These are phyloP conservation scores for Takashimella tepidaria DNA, from an alignment of 1,284 basidiomycete species.

Conservation along the genomic window DNA sequence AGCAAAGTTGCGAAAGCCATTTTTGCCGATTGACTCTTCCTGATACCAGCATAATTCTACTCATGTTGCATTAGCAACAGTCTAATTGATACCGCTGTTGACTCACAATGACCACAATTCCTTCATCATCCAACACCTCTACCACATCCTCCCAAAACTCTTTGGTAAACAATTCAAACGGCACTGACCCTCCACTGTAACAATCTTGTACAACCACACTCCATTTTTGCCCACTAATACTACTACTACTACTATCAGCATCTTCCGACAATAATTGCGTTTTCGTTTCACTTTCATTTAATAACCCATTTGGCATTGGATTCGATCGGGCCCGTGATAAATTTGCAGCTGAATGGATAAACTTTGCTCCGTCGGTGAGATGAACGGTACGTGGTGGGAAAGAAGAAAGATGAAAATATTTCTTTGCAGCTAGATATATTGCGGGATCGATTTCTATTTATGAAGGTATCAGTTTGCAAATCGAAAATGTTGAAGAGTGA, in stretches of 20 bases:
- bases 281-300: too few relatives aligned
- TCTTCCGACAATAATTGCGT: background rate
- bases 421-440: slow-evolving; percentile 73
- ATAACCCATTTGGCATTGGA: background rate
- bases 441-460: slow-evolving; percentile 80
- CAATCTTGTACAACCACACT: slow-evolving; percentile 83
- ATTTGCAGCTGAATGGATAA: slow-evolving; percentile 52
- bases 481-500: background rate
- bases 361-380: slow-evolving; percentile 67
- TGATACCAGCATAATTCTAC: slow-evolving; percentile 67
- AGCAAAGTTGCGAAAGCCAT: slow-evolving; percentile 65
- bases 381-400: slow-evolving; percentile 56
- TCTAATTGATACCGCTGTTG: too few relatives aligned
- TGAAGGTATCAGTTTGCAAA: background rate
- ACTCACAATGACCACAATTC: slow-evolving; percentile 72
- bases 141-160: slow-evolving; percentile 75
- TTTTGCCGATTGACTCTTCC: slow-evolving; percentile 59
- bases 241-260: background rate
- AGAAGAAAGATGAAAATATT: slow-evolving; percentile 69
- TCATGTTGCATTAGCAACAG: too few relatives aligned
- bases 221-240: slow-evolving; percentile 46
- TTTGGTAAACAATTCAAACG: slow-evolving; percentile 69
- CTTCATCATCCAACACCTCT: slow-evolving; percentile 61
- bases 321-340: background rate
- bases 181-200: slow-evolving; percentile 83